Percentiles rank a stretch among this genome's conserved stretches.
phyloP scores from a whole-genome alignment of 129 eudicot genomes.

The Centrapalus pauciflorus region DNA sequence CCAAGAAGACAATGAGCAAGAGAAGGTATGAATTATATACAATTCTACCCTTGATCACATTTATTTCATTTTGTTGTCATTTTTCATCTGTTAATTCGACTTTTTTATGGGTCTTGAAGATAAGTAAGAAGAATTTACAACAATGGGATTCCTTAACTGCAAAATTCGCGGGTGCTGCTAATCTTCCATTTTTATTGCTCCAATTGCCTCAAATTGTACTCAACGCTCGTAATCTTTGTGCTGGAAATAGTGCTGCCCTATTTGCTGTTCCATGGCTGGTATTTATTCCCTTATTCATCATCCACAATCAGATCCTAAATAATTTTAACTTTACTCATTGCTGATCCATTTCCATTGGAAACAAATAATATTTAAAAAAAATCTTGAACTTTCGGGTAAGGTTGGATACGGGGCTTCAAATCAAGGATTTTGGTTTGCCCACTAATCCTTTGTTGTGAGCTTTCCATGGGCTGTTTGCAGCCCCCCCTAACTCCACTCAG shows the following conservation, averaged over 20 bases:
- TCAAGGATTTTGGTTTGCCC: no score
- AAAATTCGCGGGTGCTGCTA: slow-evolving; percentile 82
- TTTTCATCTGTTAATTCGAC: not conserved
- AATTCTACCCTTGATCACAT: not conserved
- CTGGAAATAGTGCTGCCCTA: slow-evolving; percentile 81
- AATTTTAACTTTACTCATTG: no score
- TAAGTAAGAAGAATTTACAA: slow-evolving; percentile 34
- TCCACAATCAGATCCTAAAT: no score
- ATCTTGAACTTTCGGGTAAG: no score
- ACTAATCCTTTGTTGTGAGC: no score
- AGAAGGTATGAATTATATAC: slow-evolving; percentile 12
- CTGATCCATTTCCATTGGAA: no score
- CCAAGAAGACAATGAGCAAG: slow-evolving; percentile 23
- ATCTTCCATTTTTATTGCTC: slow-evolving; percentile 77
- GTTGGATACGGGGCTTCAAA: no score
- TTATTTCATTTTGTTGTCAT: not conserved
- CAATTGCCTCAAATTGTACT: slow-evolving; percentile 93
- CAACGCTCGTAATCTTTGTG: slow-evolving; percentile 76
- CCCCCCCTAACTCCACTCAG: no score
- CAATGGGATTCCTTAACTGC: slow-evolving; percentile 90
- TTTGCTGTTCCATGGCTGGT: slow-evolving; percentile 99
- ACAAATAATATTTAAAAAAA: no score
- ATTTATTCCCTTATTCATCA: no score
- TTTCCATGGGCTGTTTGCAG: no score
- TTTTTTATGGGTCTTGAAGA: slow-evolving; percentile 10